Evolutionary conservation across 2,329 filamentous ascomycete species (phyloP).

Genomic region (Atkinsonella hypoxylon): DNA sequence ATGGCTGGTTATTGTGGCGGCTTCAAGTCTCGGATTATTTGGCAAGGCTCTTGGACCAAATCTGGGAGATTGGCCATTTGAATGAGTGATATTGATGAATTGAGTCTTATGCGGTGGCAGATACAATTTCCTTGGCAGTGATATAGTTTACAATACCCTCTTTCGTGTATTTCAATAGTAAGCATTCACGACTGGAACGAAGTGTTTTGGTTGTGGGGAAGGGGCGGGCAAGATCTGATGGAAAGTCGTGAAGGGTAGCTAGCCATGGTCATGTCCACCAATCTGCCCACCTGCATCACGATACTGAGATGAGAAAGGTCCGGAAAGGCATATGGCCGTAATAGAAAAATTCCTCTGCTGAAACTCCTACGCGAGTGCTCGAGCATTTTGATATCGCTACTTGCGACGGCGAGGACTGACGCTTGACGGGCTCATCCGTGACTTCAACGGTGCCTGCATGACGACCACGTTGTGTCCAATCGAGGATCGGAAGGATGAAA

Average conservation of each 20-base stretch:
- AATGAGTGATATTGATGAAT: conserved; percentile 4
- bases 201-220: too few species aligned
- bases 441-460: too few species aligned
- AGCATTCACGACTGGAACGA: too few species aligned
- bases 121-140: background rate
- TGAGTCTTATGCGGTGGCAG: conserved; percentile 1
- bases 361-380: too few species aligned
- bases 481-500: too few species aligned
- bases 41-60: background rate
- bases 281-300: conserved; percentile 45
- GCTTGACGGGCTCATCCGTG: too few species aligned
- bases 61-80: conserved; percentile 3
- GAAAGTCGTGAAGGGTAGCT: too few species aligned
- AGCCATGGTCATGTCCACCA: too few species aligned
- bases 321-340: conserved; percentile 50
- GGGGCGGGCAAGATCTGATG: conserved; percentile 26
- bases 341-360: conserved; percentile 38
- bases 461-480: too few species aligned
- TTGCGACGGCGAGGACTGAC: too few species aligned
- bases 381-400: too few species aligned
- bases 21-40: background rate
- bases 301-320: conserved; percentile 43
- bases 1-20: conserved; percentile 1
- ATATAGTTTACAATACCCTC: conserved; percentile 1
- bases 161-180: background rate